Percentiles rank a stretch among this genome's conserved stretches.
Conservation (phyloP, 257 asterid genomes). For the Scutellaria galericulata region DNA sequence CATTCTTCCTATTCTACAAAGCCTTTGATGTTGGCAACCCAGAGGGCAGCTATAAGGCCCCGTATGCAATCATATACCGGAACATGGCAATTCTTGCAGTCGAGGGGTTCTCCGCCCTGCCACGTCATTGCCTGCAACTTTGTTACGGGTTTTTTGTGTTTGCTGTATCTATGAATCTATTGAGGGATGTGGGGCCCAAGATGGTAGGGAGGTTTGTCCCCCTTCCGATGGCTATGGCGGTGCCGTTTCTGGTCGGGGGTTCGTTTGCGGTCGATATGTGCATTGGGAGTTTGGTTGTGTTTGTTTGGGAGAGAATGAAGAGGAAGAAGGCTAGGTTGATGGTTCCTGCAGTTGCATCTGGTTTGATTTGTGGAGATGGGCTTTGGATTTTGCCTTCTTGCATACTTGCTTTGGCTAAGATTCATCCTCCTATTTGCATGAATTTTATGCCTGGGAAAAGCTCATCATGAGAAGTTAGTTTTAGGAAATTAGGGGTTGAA, state of each 20-base stretch:
- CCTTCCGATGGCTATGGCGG: constrained; percentile 90
- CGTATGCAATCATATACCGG: constrained; percentile 65
- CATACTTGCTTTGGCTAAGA: constrained; percentile 59
- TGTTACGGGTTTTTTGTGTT: constrained; percentile 67
- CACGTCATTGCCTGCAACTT: constrained; percentile 65
- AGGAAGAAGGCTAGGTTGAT: constrained; percentile 53
- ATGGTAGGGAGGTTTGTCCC: constrained; percentile 59
- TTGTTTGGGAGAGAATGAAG: constrained; percentile 53
- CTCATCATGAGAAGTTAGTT: neutral
- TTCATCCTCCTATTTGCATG: constrained; percentile 73
- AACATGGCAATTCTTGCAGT: constrained; percentile 83
- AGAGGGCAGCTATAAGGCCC: constrained; percentile 67
- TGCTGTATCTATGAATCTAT: constrained; percentile 52
- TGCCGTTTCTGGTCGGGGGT: constrained; percentile 76
- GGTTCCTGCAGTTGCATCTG: constrained; percentile 76
- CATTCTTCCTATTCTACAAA: constrained; percentile 71
- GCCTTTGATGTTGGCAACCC: constrained; percentile 68
- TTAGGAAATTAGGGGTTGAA: neutral
- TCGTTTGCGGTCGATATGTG: constrained; percentile 81
- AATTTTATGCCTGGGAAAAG: constrained; percentile 45
- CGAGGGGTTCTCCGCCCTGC: constrained; percentile 75
- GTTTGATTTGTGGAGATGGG: constrained; percentile 79
- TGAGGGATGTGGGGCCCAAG: constrained; percentile 49
- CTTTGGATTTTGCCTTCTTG: constrained; percentile 74
- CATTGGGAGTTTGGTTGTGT: constrained; percentile 69